phyloP scores from a whole-genome alignment of 805 yeast genomes.

The Pichia californica region DNA sequence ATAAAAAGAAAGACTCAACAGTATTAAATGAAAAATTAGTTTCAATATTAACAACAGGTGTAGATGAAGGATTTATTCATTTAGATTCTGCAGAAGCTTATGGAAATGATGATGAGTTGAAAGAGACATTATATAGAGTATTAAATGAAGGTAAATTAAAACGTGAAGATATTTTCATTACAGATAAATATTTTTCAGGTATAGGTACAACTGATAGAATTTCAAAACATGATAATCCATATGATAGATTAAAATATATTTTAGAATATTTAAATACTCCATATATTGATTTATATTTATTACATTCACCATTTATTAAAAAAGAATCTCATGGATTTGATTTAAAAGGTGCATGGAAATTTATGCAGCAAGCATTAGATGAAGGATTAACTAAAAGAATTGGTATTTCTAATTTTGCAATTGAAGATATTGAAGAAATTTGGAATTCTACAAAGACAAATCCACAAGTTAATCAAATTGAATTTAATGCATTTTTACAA shows the following conservation, averaged over 20 bases:
- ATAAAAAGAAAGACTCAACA: too few species aligned
- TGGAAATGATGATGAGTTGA: conserved; percentile 52
- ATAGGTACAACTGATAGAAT: conserved; percentile 21
- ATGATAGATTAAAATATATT: conserved; percentile 38
- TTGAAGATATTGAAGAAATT: conserved; percentile 41
- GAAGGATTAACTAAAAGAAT: conserved; percentile 53
- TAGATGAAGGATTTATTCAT: conserved; percentile 48
- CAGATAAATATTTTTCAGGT: conserved; percentile 52
- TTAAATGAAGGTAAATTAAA: conserved; percentile 30
- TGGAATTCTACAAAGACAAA: conserved; percentile 35
- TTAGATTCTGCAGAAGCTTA: conserved; percentile 64
- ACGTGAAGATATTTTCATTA: conserved; percentile 45
- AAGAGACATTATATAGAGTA: conserved; percentile 31
- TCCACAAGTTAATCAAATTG: conserved; percentile 65
- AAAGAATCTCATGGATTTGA: conserved; percentile 39
- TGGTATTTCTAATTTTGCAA: conserved; percentile 63
- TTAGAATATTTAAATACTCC: conserved; percentile 29
- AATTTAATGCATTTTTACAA: conserved; percentile 60
- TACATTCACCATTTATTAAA: conserved; percentile 56
- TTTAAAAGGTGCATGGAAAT: conserved; percentile 52
- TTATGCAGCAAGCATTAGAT: conserved; percentile 42
- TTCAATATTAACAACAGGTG: conserved; percentile 38
- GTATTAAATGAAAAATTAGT: conserved; percentile 29
- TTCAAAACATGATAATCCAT: conserved; percentile 36
- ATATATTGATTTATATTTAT: conserved; percentile 54